Conservation (phyloP, 1,284 basidiomycete genomes). For the Melampsora medusae region DNA sequence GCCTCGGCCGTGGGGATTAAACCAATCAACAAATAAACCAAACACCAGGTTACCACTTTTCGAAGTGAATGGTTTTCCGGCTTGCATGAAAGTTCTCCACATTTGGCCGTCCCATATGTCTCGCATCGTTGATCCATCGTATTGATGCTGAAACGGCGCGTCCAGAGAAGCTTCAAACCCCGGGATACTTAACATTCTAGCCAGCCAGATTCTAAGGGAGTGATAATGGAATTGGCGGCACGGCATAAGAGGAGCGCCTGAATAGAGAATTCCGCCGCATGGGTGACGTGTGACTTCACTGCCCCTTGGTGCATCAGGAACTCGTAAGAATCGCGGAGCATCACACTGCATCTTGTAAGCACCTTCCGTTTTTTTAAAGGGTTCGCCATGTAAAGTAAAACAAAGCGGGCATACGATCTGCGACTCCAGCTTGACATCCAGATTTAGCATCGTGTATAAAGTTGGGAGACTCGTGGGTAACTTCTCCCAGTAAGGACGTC, state of each 20-base stretch:
- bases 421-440: not conserved
- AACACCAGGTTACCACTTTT: constrained; percentile 18
- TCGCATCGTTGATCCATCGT: not conserved
- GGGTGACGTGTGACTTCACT: not conserved
- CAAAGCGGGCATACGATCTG: not conserved
- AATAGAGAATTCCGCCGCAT: not conserved
- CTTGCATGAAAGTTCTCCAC: not conserved
- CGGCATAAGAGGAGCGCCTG: not conserved
- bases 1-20: no score
- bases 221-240: not conserved
- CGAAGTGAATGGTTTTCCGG: not conserved
- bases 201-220: not conserved
- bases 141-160: not conserved
- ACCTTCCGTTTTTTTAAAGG: not conserved
- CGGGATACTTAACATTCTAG: not conserved
- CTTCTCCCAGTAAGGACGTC: not conserved
- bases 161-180: not conserved
- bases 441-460: not conserved
- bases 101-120: constrained; percentile 33
- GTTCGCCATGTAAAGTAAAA: not conserved
- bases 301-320: not conserved
- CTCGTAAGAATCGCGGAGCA: not conserved
- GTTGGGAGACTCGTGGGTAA: not conserved
- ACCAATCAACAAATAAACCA: not conserved
- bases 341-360: not conserved